Base-by-base conservation (phyloP, 2,329 filamentous ascomycete species). In the Xylaria sp. region DNA sequence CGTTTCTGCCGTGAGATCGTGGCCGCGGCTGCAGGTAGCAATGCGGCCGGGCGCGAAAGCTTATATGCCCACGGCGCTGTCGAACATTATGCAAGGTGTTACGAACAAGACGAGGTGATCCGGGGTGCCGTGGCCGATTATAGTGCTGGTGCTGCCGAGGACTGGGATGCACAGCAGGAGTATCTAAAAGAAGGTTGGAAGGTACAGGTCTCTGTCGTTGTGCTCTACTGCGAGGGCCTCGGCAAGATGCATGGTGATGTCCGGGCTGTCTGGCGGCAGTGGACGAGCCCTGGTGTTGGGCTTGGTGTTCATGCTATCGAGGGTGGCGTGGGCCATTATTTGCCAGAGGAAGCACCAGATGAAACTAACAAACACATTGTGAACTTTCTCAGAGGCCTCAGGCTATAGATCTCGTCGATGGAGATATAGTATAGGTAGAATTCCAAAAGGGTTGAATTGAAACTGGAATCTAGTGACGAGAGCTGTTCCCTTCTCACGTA, bases 341-440 rank as follows among this genome's bases (percentile, higher is more conserved):
- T 65, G 19, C 58, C 62, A 17, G 64, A 64, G 53, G 64, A 66
- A 46, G 62, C 59, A 19, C 64, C 62, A 19, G 56, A 67, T n/a
- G 64, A 52, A 46, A 56, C 47, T 3, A 67, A 65, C 27, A 44
- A 41, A 19, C 57, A 66, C 40, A 63, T 64, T n/a, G 17, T 56
- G 15, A 19, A 27, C 23, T 66, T 66, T 48, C 58, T 64, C 21
- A 33, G 55, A n/a, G 58, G 33, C 58, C 48, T 70, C 53, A 60
- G 64, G n/a, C 11, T 69, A 48, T 63, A 64, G 31, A 21, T n/a
- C 13, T n/a, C 23, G 48, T 40, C 6, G 29, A 25, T n/a, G 8
- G 31, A 47, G 6, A 8, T 5, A 21, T 17, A 31, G 10, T 15
- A 5, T 10, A 25, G 31, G 29, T 29, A 15, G n/a, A 33, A 21